Evolutionary conservation across 257 asterid species (phyloP), one percentile per base, ranked within the genome.

Genomic region (Cordia subcordata): DNA sequence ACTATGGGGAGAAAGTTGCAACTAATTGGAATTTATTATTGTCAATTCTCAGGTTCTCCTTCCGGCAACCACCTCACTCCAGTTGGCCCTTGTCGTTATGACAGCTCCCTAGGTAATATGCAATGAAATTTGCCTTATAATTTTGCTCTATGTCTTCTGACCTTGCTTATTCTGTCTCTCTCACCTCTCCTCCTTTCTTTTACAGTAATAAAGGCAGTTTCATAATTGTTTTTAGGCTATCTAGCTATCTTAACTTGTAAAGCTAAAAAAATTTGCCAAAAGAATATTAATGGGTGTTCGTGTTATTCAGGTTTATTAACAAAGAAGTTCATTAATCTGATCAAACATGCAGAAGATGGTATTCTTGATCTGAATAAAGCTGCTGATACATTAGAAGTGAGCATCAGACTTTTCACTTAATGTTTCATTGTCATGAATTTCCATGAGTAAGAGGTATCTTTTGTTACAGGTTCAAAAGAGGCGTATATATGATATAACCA

Each of bases 401-500:
- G 62, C 68, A 62, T 70, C 69, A 17, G 65, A 18, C 65, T 52
- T 58, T 70, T 27, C 62, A 32, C 57, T 46, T 32, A 14, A 44
- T 62, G 67, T 63, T 67, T 68, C 61, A 53, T 61, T 75, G 47
- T 64, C 11, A 39, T 39, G 5, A 21, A 32, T 53, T 65, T 45
- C 47, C 53, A 65, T 58, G 38, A 72, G 80, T 78, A 57, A 78
- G 18, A 21, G 35, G 68, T 58, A 35, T 64, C 59, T 64, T 60
- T 60, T 37, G 37, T 66, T 67, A 72, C 94, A 93, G 99, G 99
- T 93, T 39, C 99, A 89, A 74, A 87, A 86, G 80, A 83, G 93
- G 82, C 97, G 96, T 68, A 93, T 93, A 79, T 89, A 89, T 72
- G 97, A 89, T 72, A 89, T 93, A 79, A 93, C 99, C 67, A 87